Conservation (phyloP, 2,329 filamentous ascomycete species). For the Westerdykella ornata region DNA sequence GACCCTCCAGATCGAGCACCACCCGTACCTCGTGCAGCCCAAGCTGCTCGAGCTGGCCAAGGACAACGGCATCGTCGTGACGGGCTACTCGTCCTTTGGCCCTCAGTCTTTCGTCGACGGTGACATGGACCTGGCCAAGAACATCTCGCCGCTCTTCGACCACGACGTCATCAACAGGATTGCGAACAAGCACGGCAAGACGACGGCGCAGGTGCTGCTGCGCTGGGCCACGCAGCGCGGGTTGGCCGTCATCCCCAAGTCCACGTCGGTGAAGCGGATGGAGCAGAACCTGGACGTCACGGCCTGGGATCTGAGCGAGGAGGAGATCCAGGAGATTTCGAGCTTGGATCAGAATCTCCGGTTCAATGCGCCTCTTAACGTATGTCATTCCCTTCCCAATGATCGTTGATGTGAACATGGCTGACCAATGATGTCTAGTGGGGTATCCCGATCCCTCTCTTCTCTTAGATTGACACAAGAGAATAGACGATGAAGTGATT, state of each 20-base stretch:
- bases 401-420: not conserved
- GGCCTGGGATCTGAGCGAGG: conserved; percentile 24
- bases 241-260: conserved; percentile 36
- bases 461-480: not conserved
- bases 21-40: conserved; percentile 34
- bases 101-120: conserved; percentile 43
- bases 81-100: conserved; percentile 35
- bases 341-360: conserved; percentile 27
- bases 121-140: conserved; percentile 29
- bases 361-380: conserved; percentile 33
- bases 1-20: conserved; percentile 35
- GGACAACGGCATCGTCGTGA: conserved; percentile 30
- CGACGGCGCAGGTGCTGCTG: conserved; percentile 73
- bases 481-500: too few relatives aligned
- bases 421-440: conserved; percentile 2
- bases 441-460: conserved; percentile 5
- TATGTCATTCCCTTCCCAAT: conserved; percentile 12
- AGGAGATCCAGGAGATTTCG: conserved; percentile 28
- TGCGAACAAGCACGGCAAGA: conserved; percentile 58
- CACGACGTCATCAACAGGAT: conserved; percentile 58
- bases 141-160: conserved; percentile 29
- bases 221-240: conserved; percentile 76
- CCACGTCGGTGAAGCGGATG: conserved; percentile 26
- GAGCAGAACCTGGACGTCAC: conserved; percentile 30
- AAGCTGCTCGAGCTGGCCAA: conserved; percentile 32